Evolutionary conservation across 768 basidiomycete genomes (phyloP), one percentile per base, ranked within the genome.

Genomic region (Cyathus striatus): DNA sequence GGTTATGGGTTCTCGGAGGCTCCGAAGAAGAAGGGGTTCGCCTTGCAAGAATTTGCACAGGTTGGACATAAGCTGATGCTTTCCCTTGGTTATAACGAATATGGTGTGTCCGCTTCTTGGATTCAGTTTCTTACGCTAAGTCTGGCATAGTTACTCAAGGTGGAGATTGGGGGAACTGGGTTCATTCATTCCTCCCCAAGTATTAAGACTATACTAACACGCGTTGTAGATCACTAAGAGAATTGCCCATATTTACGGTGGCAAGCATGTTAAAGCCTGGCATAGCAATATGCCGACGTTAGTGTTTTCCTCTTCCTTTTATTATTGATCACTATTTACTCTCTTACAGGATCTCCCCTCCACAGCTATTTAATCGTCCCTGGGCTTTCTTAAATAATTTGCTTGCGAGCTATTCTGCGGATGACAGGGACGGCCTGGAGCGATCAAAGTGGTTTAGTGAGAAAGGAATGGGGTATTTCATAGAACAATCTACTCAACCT

Each of bases 1-100:
- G 76, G 75, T 0, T 81, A 60, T 53, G 79, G 76, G 0, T 80
- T 78, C 55, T 80, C 79, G 1, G 68, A 77, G 37, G 73, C 67
- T 0, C 68, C 74, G 2, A 71, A 53, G 23, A 73, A 72, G 55
- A 66, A 43, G 73, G 77, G 3, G 76, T 80, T 49, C 48, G 50
- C 9, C 24, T 52, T 0, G 45, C 52, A 14, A 4, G 45, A 50
- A 23, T 44, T 40, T 16, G 45, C 49, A 7, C 73, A 1, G 52
- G 68, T 0, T 56, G 76, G 13, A 6, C 57, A 76, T 41, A 75
- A 75, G 47, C 41, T 79, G 16, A 79, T 78, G 75, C 45, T 74
- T 2, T 52, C 69, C 0, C 55, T 78, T 10, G 75, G 76, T 2
- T 77, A 78, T 44, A 44, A 68, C 21, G 62, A 78, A 50, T 78